Base-by-base conservation (phyloP, 2,329 filamentous ascomycete species). In the Incumbomyces delicatus region DNA sequence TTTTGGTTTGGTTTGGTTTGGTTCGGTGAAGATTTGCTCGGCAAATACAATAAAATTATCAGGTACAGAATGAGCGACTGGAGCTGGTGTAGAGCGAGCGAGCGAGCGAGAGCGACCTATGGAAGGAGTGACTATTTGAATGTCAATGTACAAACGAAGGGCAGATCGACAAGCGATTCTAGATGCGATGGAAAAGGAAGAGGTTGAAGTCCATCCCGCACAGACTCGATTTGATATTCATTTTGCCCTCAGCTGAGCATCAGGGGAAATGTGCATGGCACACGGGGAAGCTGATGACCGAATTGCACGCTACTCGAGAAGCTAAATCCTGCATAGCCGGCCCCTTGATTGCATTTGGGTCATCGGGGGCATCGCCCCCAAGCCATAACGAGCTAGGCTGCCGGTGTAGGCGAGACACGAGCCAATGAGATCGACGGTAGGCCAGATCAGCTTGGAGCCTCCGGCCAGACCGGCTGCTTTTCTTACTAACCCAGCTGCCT, bases 191-290 rank as follows among this genome's bases (percentile, higher is more conserved):
- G 31, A 31, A 44, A 38, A 37, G 22, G n/a, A 17, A 31, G 34
- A 38, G 34, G 42, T 37, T 38, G 33, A 38, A 44, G 32, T n/a
- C n/a, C 33, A 17, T 35, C 13, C 20, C 12, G 42, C 6, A n/a
- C 42, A 31, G 33, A 31, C 42, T 33, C 42, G 32, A 45, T 45
- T 10, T 37, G 31, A 30, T 42, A 42, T 42, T 32, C 29, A 16
- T 8, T 20, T 37, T 16, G 12, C 33, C 8, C 11, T 35, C 16
- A n/a, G 13, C 33, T 35, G 33, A 12, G 34, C 42, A 31, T 41
- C 22, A 27, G 22, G 22, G 22, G 22, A 27, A 27, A 4, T 27
- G 4, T 27, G 4, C 22, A 27, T 4, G 5, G 4, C 22, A 4
- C 22, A 27, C 8, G 5, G 22, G 4, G 22, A 27, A 5, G 22